Conservation (phyloP, 306 rosid species). For the Cucurbita moschata region DNA sequence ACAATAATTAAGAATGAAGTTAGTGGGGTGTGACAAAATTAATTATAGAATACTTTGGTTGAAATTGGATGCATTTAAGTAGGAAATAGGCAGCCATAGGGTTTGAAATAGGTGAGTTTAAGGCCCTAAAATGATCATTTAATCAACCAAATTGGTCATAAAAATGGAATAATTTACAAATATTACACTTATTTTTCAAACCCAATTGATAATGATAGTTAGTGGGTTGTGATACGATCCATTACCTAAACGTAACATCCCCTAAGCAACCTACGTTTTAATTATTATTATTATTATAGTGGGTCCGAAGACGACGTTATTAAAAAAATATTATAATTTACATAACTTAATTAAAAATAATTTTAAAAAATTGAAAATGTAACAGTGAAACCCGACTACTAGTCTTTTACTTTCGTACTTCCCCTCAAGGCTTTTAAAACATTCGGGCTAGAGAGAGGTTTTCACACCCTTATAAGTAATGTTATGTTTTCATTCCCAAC, state of each 20-base stretch:
- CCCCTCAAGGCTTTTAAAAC: too few relatives aligned
- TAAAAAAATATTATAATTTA: too few relatives aligned
- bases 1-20: too few relatives aligned
- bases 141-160: neutral
- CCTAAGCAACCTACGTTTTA: neutral
- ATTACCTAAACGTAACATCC: neutral
- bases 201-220: neutral
- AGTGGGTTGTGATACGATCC: neutral
- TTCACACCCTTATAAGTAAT: too few relatives aligned
- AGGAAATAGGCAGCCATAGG: neutral
- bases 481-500: too few relatives aligned
- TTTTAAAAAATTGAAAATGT: too few relatives aligned
- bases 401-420: too few relatives aligned
- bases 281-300: neutral
- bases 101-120: neutral
- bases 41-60: neutral
- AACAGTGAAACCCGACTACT: too few relatives aligned
- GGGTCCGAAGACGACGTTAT: too few relatives aligned
- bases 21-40: too few relatives aligned
- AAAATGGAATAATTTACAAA: slow-evolving; percentile 3
- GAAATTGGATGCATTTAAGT: neutral
- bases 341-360: too few relatives aligned
- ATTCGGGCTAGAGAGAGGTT: too few relatives aligned
- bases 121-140: neutral
- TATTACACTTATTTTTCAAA: neutral